Conservation (phyloP, 257 asterid species). For the Ocimum tenuiflorum region DNA sequence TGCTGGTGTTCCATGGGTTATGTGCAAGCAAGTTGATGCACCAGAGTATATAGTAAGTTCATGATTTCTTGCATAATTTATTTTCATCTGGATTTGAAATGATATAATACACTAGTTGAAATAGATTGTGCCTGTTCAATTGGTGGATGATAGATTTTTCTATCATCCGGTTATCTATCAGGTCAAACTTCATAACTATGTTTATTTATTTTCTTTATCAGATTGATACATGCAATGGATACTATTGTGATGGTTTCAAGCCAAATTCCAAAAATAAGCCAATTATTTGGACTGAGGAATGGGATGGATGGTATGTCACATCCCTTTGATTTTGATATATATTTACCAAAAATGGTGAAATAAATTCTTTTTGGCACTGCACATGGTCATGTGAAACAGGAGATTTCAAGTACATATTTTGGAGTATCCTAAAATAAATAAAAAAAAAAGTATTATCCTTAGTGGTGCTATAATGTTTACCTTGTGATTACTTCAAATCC, state of each 20-base stretch:
- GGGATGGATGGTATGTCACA: slow-evolving; percentile 86
- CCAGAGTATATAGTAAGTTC: slow-evolving; percentile 71
- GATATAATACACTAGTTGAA: not conserved
- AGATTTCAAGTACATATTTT: not conserved
- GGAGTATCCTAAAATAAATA: not conserved
- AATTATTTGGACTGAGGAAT: slow-evolving; percentile 77
- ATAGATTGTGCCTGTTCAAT: slow-evolving; percentile 7
- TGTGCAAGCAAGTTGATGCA: slow-evolving; percentile 96
- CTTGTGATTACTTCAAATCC: not conserved
- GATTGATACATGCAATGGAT: slow-evolving; percentile 93
- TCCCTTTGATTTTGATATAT: slow-evolving; percentile 7
- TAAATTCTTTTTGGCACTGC: not conserved
- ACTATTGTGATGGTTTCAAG: slow-evolving; percentile 79
- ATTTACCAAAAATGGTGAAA: not conserved
- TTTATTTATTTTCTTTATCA: slow-evolving; percentile 28
- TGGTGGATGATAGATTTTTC: not conserved
- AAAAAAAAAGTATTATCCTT: not conserved
- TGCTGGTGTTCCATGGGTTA: slow-evolving; percentile 98
- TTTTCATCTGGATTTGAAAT: slow-evolving; percentile 10
- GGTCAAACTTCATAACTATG: slow-evolving; percentile 9
- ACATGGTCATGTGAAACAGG: slow-evolving; percentile 1
- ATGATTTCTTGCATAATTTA: slow-evolving; percentile 18
- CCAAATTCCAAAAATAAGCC: slow-evolving; percentile 85
- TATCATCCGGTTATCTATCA: not conserved
- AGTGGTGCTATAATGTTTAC: not conserved